Evolutionary conservation across 1,284 basidiomycete genomes (phyloP), one percentile per base, ranked within the genome.

Genomic region (Pseudozyma pruni): DNA sequence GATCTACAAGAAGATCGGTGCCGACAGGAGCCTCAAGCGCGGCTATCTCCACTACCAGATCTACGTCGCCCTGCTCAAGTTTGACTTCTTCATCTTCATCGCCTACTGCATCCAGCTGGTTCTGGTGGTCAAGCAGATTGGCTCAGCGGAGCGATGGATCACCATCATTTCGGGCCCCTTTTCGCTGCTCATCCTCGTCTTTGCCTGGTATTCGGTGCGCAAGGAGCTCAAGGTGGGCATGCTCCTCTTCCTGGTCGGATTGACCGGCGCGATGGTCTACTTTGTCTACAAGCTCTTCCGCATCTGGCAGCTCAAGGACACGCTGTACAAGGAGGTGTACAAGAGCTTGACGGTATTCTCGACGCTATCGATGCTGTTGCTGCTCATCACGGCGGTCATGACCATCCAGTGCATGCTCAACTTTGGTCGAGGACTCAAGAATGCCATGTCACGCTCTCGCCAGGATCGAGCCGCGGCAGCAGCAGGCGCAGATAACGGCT

Each of bases 81-180:
- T 74, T 41, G 76, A 76, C 52, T 75, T 76, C 32, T 75, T 77
- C 75, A 60, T 68, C 58, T 76, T 79, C 42, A 61, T 76, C 45
- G 74, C 76, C 31, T 76, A 71, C 52, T 76, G 74, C 52, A 60
- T 78, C 43, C 76, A 78, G 67, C 63, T 78, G 43, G 72, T 78
- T 42, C 62, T 78, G 44, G 63, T 75, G 10, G 76, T 78, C 17
- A 54, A 71, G 50, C 58, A 77, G 50, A 60, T 60, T 27, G 67
- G 76, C 43, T 38, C 55, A 14, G 72, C 67, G 9, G 75, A 78
- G 52, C 49, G 63, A 31, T 67, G 55, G 54, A 69, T 78, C 50
- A 78, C 76, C 8, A 74, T 76, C 41, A 60, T 78, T 33, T 76
- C 76, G 37, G 62, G 55, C 10, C 76, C 75, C 1, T 69, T 78